phyloP scores from a whole-genome alignment of 495 filamentous ascomycete genomes.

The Aspergillus sclerotiicarbonarius region DNA sequence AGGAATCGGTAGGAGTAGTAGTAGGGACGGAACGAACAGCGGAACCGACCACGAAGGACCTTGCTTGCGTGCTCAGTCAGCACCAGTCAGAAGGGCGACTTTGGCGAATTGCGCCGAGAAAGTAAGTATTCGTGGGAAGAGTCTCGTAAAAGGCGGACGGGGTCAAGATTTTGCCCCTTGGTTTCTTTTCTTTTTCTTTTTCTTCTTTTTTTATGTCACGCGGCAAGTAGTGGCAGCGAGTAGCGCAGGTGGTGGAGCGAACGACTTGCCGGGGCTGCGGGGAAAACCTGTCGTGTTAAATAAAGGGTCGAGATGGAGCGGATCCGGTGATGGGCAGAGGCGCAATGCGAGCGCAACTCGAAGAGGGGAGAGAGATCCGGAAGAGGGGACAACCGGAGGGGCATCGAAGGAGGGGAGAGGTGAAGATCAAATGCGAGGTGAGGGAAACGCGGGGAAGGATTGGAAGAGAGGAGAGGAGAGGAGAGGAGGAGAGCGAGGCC shows the following conservation, averaged over 20 bases:
- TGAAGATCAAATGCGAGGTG: not conserved
- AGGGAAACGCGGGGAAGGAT: constrained; percentile 5
- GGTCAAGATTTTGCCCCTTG: not conserved
- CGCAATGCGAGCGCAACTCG: not conserved
- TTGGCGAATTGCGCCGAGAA: not conserved
- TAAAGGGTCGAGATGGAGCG: not conserved
- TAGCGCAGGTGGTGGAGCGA: constrained; percentile 12
- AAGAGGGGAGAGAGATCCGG: not conserved
- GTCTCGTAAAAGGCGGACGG: not conserved
- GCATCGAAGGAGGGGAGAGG: constrained; percentile 1
- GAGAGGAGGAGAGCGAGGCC: not conserved
- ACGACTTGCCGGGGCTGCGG: constrained; percentile 12
- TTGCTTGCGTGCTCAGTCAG: not conserved
- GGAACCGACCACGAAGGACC: constrained; percentile 3
- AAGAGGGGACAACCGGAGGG: constrained; percentile 1
- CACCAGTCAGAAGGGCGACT: not conserved
- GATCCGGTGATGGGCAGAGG: not conserved
- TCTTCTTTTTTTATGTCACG: not conserved
- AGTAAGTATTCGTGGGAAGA: not conserved
- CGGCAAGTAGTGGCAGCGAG: not conserved
- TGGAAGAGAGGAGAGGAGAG: constrained; percentile 3
- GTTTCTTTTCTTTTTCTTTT: not conserved
- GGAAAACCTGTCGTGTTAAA: constrained; percentile 3
- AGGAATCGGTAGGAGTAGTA: not conserved
- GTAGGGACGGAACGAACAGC: constrained; percentile 2